A percentile compares a stretch with the other conserved stretches of the same genome.
Conservation (phyloP, 2,329 filamentous ascomycete genomes). For the Colletotrichum sp. region DNA sequence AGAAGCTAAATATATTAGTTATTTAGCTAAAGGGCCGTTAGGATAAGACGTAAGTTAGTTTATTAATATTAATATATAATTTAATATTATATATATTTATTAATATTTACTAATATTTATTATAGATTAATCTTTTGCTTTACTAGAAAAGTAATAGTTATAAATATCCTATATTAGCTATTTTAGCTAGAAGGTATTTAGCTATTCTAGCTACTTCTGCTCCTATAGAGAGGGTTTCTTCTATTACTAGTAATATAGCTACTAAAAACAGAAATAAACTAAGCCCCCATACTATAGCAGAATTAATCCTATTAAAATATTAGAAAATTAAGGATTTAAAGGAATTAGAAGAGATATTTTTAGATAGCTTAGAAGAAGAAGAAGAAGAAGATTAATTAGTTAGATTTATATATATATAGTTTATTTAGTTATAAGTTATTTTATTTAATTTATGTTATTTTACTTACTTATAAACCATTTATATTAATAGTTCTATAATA, state of each 20-base stretch:
- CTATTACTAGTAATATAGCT: not conserved
- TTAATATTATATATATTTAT: not conserved
- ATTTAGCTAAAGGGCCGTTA: not conserved
- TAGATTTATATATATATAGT: not conserved
- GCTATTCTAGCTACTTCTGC: conserved; percentile 20
- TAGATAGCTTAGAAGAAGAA: not conserved
- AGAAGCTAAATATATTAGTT: not conserved
- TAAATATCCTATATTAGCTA: not conserved
- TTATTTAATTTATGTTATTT: not conserved
- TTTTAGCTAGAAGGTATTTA: not conserved
- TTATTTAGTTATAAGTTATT: not conserved
- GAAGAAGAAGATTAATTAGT: not conserved
- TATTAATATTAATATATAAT: not conserved
- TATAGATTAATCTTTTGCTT: not conserved
- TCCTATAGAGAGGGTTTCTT: not conserved
- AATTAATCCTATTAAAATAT: not conserved
- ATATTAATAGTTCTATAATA: not conserved
- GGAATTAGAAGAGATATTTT: not conserved
- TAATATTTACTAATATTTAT: not conserved
- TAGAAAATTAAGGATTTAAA: not conserved
- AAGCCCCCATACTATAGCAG: not conserved
- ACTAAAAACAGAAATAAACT: not conserved
- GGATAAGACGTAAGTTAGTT: not conserved
- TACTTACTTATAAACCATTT: not conserved
- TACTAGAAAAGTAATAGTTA: not conserved